A percentile compares a stretch with the other conserved stretches of the same genome.
These are phyloP conservation scores for Fusarium tuaranense DNA, from an alignment of 2,329 filamentous ascomycete genomes.

Conservation along the genomic window DNA sequence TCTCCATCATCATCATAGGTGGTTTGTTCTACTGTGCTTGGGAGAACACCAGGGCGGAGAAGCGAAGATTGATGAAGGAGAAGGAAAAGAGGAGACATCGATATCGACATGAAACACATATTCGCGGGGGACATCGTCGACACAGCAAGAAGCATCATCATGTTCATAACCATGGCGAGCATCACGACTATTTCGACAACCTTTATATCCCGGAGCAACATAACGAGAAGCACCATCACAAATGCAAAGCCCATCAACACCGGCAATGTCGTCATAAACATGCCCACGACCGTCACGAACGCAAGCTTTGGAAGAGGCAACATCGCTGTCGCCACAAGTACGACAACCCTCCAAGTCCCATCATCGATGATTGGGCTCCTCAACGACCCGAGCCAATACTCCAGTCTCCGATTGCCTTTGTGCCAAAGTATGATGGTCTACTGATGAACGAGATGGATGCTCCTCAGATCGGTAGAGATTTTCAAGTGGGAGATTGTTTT, in stretches of 20 bases:
- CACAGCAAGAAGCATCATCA: neutral
- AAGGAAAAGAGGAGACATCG: neutral
- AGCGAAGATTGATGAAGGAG: neutral
- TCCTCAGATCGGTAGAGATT: slow-evolving; percentile 30
- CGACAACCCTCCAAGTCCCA: neutral
- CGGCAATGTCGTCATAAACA: slow-evolving; percentile 6
- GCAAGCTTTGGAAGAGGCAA: neutral
- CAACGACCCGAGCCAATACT: slow-evolving; percentile 14
- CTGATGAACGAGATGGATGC: slow-evolving; percentile 41
- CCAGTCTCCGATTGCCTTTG: neutral
- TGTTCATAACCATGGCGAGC: neutral
- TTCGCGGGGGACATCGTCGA: neutral
- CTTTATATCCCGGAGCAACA: neutral
- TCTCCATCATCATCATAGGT: slow-evolving; percentile 9
- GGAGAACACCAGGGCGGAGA: slow-evolving; percentile 3
- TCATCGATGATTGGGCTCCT: neutral
- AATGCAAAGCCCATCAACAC: neutral
- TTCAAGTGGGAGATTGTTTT: neutral
- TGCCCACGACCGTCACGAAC: neutral
- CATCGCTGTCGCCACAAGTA: neutral
- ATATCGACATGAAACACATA: neutral
- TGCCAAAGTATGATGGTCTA: neutral
- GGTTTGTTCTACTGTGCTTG: slow-evolving; percentile 26
- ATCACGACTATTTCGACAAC: neutral
- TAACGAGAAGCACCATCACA: neutral